Evolutionary conservation across 306 rosid species (phyloP).

Genomic region (Abrus precatorius): DNA sequence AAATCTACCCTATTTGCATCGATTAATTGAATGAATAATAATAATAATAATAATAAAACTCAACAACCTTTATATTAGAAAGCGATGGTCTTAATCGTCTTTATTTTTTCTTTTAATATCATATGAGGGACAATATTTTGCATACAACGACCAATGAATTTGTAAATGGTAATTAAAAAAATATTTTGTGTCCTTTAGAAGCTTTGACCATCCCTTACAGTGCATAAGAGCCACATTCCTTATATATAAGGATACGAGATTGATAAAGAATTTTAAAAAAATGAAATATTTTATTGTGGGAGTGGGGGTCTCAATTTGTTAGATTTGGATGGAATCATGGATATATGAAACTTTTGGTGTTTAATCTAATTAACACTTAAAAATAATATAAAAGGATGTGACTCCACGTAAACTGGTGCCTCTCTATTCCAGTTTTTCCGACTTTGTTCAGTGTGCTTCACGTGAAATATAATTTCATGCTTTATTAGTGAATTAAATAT

Average conservation of each 20-base stretch:
- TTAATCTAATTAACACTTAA: background rate
- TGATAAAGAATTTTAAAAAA: slow-evolving; percentile 2
- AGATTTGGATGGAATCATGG: slow-evolving; percentile 34
- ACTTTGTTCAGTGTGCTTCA: background rate
- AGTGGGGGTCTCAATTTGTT: slow-evolving; percentile 29
- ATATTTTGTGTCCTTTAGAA: slow-evolving; percentile 6
- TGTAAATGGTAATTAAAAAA: too few relatives aligned
- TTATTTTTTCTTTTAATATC: too few relatives aligned
- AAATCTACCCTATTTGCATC: too few relatives aligned
- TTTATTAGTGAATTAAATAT: background rate
- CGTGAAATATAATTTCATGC: slow-evolving; percentile 10
- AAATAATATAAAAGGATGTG: background rate
- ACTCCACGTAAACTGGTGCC: slow-evolving; percentile 31
- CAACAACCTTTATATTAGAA: too few relatives aligned
- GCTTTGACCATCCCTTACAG: slow-evolving; percentile 47
- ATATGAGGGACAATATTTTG: too few relatives aligned
- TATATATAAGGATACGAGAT: background rate
- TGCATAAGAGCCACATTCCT: slow-evolving; percentile 44
- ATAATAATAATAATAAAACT: too few relatives aligned
- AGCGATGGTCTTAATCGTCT: too few relatives aligned
- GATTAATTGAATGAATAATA: too few relatives aligned
- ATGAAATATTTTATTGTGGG: slow-evolving; percentile 30
- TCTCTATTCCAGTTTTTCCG: background rate
- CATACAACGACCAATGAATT: too few relatives aligned
- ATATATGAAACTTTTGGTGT: slow-evolving; percentile 3